Evolutionary conservation across 345 rosid species (phyloP), one percentile per base, ranked within the genome.

Genomic region (Gossypium arboreum): DNA sequence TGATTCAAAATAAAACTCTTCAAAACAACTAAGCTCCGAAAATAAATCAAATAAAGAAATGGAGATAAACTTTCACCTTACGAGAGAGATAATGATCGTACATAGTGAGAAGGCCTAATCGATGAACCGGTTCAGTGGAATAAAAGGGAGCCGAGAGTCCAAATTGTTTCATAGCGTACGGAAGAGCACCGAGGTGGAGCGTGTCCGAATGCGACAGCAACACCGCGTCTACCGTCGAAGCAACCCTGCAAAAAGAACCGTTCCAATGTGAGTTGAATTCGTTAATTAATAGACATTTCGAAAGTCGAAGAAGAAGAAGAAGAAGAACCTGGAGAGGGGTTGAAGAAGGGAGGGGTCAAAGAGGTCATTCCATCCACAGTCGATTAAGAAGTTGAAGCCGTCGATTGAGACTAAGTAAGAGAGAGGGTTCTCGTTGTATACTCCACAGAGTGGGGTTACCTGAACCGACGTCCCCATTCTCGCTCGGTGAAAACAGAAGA

Each of bases 331-430:
- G 81, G 98, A 88, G 75, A 95, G 96, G 72, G 99, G 98, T 62
- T 91, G 82, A 71, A 95, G 97, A 62, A 95, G 92, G 12, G 97
- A 87, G 27, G 92, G 78, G 52, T 93, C 97, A 70, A 95, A 95
- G 69, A 86, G 91, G 80, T 95, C 99, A 82, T 95, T 95, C 99
- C 99, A 95, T 48, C 99, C 99, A 75, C 98, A 95, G 74, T 95
- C 99, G 78, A 93, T 55, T 34, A 95, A 80, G 90, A 95, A 89
- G 81, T 88, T 90, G 85, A 95, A 95, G 78, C 90, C 88, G 76
- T 95, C 98, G 39, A 95, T 79, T 81, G 97, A 90, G 80, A 93
- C 89, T n/a, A 93, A 73, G 86, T 95, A 95, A 0, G 96, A 89
- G 41, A 93, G 82, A 22, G 99, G 97, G 62, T 91, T 93, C 88